A percentile compares a stretch with the other conserved stretches of the same genome.
Conservation (phyloP, 2,329 filamentous ascomycete species). For the Aspergillus bombycis region DNA sequence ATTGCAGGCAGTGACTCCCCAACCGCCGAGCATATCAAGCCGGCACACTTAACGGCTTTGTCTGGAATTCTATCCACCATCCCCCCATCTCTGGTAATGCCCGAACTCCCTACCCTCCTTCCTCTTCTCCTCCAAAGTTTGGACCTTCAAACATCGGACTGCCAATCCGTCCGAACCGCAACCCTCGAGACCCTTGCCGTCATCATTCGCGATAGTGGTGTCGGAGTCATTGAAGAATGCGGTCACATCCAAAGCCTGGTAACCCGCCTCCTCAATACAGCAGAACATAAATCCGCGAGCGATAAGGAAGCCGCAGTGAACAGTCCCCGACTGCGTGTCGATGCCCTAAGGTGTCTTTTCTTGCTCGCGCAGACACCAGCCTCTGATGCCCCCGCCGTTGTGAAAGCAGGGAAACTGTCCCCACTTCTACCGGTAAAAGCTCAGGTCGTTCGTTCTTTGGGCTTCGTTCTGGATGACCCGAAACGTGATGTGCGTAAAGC, state of each 20-base stretch:
- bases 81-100: conserved; percentile 62
- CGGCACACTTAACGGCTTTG: conserved; percentile 65
- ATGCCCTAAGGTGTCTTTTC: conserved; percentile 42
- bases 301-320: conserved; percentile 21
- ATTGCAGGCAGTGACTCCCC: conserved; percentile 32
- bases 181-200: conserved; percentile 63
- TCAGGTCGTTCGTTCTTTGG: conserved; percentile 60
- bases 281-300: conserved; percentile 29
- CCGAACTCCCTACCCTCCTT: conserved; percentile 60
- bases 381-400: conserved; percentile 27
- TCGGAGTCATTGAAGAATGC: conserved; percentile 51
- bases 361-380: conserved; percentile 38
- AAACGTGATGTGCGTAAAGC: conserved; percentile 65
- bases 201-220: conserved; percentile 61
- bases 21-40: conserved; percentile 49
- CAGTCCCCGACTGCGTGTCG: conserved; percentile 34
- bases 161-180: conserved; percentile 60
- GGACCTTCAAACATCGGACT: conserved; percentile 53
- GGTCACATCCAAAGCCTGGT: conserved; percentile 63
- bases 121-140: conserved; percentile 66
- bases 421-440: conserved; percentile 60
- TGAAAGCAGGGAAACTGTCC: conserved; percentile 35
- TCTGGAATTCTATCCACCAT: conserved; percentile 64
- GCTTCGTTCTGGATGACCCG: conserved; percentile 61
- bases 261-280: conserved; percentile 56